Conservation (phyloP, 2,329 filamentous ascomycete genomes). For the Niveomyces coronatus region DNA sequence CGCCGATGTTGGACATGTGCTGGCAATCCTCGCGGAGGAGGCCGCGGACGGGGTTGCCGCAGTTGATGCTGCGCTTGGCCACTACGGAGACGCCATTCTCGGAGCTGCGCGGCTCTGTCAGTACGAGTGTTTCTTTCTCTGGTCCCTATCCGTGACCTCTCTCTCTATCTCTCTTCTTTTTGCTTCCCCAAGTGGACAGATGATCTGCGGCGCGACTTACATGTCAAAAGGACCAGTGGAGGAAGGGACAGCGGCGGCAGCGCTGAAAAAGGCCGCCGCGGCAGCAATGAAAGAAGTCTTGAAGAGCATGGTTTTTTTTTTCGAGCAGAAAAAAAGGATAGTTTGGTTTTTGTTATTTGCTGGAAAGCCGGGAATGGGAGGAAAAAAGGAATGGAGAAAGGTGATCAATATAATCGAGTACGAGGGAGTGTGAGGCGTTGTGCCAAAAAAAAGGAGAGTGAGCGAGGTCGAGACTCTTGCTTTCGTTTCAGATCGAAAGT, state of each 20-base stretch:
- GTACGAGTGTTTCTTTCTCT: too few species aligned
- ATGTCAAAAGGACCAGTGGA: not conserved
- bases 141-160: too few species aligned
- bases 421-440: not conserved
- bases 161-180: too few species aligned
- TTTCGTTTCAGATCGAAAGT: not conserved
- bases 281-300: slow-evolving; percentile 3
- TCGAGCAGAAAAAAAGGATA: not conserved
- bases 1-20: slow-evolving; percentile 19
- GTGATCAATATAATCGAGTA: too few species aligned
- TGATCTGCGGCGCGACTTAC: not conserved
- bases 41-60: slow-evolving; percentile 13
- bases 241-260: not conserved
- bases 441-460: not conserved
- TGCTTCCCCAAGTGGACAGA: too few species aligned
- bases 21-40: slow-evolving; percentile 17
- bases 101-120: not conserved
- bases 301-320: slow-evolving; percentile 1
- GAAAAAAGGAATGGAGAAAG: too few species aligned
- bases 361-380: too few species aligned
- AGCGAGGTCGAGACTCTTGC: not conserved
- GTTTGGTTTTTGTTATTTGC: not conserved
- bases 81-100: slow-evolving; percentile 1
- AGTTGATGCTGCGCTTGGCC: slow-evolving; percentile 7
- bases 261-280: slow-evolving; percentile 1